A percentile compares a stretch with the other conserved stretches of the same genome.
Evolutionary conservation across 306 rosid species (phyloP).

Genomic region (Purshia tridentata): DNA sequence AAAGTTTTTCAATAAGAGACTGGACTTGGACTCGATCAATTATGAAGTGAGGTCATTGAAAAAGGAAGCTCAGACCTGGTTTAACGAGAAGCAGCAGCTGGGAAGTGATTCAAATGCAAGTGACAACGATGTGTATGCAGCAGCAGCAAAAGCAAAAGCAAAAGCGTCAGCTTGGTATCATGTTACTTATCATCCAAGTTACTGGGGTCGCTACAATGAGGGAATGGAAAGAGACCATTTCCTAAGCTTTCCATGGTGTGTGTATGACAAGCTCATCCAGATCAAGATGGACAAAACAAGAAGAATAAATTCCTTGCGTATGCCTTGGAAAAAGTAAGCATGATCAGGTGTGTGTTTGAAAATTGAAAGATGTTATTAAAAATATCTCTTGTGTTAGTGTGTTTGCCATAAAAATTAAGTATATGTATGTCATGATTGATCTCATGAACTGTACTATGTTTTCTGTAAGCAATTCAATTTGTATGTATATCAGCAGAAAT

Average conservation of each 20-base stretch:
- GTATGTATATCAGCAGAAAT: no score
- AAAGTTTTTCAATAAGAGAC: slow-evolving; percentile 43
- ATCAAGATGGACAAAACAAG: slow-evolving; percentile 25
- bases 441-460: no score
- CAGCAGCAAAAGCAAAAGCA: background rate
- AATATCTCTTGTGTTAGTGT: no score
- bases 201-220: slow-evolving; percentile 1
- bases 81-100: slow-evolving; percentile 3
- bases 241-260: slow-evolving; percentile 32
- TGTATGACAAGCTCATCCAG: slow-evolving; percentile 24
- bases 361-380: no score
- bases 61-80: slow-evolving; percentile 35
- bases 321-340: no score
- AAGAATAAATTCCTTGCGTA: background rate
- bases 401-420: no score
- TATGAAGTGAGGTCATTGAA: slow-evolving; percentile 44
- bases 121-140: slow-evolving; percentile 15
- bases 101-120: background rate
- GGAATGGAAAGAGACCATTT: no score
- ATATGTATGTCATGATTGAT: no score
- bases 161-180: slow-evolving; percentile 52
- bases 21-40: slow-evolving; percentile 54
- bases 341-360: no score
- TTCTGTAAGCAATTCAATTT: no score
- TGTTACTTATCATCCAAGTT: slow-evolving; percentile 36